Evolutionary conservation across 352 stramenopile genomes (phyloP).

Genomic region (Globisporangium recalcitrans): DNA sequence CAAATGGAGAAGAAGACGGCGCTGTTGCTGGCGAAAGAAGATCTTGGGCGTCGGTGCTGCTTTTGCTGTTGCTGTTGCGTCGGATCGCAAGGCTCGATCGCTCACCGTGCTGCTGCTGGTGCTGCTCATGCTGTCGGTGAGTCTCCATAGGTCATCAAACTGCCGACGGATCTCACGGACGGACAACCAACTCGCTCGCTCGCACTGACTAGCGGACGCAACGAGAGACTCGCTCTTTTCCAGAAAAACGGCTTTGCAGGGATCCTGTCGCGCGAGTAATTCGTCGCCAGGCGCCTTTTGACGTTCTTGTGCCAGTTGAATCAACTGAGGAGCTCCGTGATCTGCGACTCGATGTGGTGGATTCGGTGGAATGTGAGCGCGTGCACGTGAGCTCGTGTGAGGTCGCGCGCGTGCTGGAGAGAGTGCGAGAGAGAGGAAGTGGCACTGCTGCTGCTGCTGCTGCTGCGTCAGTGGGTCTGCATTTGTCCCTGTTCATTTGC

Average conservation of each 20-base stretch:
- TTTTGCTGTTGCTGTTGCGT: slow-evolving; percentile 8
- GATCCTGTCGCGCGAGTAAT: not conserved
- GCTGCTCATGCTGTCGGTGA: slow-evolving; percentile 7
- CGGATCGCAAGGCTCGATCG: not conserved
- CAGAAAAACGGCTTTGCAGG: not conserved
- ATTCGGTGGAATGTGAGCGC: too few relatives aligned
- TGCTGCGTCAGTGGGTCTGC: too few relatives aligned
- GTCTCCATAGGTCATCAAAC: slow-evolving; percentile 10
- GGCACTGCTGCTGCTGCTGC: too few relatives aligned
- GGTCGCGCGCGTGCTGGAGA: too few relatives aligned
- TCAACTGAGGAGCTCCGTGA: not conserved
- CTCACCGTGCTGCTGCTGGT: not conserved
- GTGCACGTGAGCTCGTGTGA: not conserved
- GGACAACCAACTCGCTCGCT: not conserved
- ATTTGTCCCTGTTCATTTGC: too few relatives aligned
- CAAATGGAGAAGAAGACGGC: not conserved
- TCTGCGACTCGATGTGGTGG: not conserved
- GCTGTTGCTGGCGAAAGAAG: not conserved
- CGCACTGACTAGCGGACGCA: not conserved
- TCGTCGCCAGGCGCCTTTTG: not conserved
- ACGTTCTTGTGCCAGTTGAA: not conserved
- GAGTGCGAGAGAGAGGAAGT: too few relatives aligned
- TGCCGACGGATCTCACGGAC: not conserved
- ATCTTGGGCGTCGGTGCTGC: not conserved
- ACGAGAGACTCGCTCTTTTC: not conserved